Conservation (phyloP, 1,139 yeast species). For the Pneumocystis murina region DNA sequence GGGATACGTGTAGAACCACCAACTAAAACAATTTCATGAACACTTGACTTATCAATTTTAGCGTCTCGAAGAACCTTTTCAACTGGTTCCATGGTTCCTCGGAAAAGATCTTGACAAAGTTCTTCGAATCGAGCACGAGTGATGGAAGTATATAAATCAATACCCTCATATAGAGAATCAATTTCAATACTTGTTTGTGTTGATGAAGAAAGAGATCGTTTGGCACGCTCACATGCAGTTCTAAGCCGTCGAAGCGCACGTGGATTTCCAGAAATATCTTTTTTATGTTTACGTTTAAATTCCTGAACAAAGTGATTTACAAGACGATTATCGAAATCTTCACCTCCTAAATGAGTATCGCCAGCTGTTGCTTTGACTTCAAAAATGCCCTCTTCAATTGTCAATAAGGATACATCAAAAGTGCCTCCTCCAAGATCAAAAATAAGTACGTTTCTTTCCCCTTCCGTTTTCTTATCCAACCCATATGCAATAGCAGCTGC, state of each 20-base stretch:
- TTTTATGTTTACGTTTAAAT: constrained; percentile 93
- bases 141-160: constrained; percentile 89
- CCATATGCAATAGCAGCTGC: constrained; percentile 98
- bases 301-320: constrained; percentile 87
- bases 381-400: constrained; percentile 98
- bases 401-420: constrained; percentile 90
- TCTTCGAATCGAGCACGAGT: constrained; percentile 99
- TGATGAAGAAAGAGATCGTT: constrained; percentile 95
- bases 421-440: constrained; percentile 99
- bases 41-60: constrained; percentile 73
- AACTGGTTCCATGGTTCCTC: constrained; percentile 91
- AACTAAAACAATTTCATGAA: constrained; percentile 92
- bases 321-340: constrained; percentile 95
- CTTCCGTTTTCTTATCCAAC: constrained; percentile 78
- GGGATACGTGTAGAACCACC: constrained; percentile 99
- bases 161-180: constrained; percentile 92
- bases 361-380: constrained; percentile 99
- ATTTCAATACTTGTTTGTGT: constrained; percentile 94
- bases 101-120: constrained; percentile 87
- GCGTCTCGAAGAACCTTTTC: constrained; percentile 96
- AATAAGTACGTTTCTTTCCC: constrained; percentile 77
- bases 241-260: constrained; percentile 97
- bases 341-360: constrained; percentile 99
- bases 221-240: constrained; percentile 99
- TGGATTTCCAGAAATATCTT: constrained; percentile 79